Evolutionary conservation across 306 rosid genomes (phyloP), one percentile per base, ranked within the genome.

Genomic region (Prunus davidiana): DNA sequence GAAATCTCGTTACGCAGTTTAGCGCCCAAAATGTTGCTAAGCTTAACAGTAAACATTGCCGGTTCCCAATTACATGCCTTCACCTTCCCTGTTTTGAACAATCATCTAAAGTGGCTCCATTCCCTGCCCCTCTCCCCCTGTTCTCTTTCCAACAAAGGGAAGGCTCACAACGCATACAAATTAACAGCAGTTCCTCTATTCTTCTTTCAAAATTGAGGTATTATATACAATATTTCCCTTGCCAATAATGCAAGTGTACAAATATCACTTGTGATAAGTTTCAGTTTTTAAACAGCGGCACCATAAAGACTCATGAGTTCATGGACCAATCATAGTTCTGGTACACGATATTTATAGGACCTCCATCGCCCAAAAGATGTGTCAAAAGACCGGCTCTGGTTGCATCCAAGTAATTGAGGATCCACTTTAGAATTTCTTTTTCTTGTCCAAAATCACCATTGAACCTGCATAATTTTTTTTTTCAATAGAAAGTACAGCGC

Each of bases 361-460:
- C 92, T 50, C 80, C 86, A 49, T 96, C 99, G 45, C 85, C 79
- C 85, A 92, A 38, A 52, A 96, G 91, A 86, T 96, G 99, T 34
- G 96, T 87, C 89, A 92, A 79, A 64, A 91, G 87, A n/a, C 99
- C 99, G 9, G 99, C 88, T 83, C 89, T 89, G 60, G 86, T 90
- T 74, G 97, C 91, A 69, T 88, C 84, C 87, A 89, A 83, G 83
- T 87, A 96, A 63, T 71, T 82, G 61, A 96, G 78, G 46, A 89
- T 69, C 97, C 99, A 96, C 88, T 69, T 87, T 2, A 92, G 60
- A 22, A 96, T 82, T 4, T 87, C 93, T 66, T 88, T 92, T 16
- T 89, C 99, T 15, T 67, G 82, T 72, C 91, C 98, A 83, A 96
- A 92, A 83, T 96, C 99, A 55, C 75, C 89, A 63, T 67, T 76